Conservation (phyloP, 495 filamentous ascomycete species). For the Xylaria palmicola region DNA sequence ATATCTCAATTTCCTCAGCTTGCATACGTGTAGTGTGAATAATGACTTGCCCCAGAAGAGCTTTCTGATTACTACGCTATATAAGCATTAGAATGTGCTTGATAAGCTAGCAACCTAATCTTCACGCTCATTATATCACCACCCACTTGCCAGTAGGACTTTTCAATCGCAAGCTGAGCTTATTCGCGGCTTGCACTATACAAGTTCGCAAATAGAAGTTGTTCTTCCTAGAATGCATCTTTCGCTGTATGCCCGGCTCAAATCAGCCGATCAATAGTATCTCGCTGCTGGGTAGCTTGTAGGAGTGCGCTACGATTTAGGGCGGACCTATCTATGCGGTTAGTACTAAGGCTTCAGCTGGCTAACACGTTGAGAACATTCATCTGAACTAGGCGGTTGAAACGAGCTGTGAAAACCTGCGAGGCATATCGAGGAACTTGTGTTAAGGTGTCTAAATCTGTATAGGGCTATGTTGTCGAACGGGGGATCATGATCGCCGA, state of each 20-base stretch:
- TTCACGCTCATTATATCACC: not conserved
- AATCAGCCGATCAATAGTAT: not conserved
- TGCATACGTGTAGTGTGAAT: too few relatives aligned
- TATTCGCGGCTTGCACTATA: not conserved
- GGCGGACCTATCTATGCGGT: constrained; percentile 75
- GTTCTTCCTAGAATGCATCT: not conserved
- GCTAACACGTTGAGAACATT: constrained; percentile 89
- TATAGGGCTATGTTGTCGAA: constrained; percentile 67
- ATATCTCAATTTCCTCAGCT: too few relatives aligned
- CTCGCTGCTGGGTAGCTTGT: not conserved
- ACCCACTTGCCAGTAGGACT: not conserved
- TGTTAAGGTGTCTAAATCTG: constrained; percentile 71
- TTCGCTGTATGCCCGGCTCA: not conserved
- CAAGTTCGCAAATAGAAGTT: not conserved
- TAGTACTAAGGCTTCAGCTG: constrained; percentile 82
- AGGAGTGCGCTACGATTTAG: not conserved
- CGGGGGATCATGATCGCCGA: constrained; percentile 90
- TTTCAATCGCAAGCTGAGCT: not conserved
- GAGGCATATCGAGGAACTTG: constrained; percentile 65
- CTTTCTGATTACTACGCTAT: not conserved
- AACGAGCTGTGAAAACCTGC: constrained; percentile 75
- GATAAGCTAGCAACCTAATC: not conserved
- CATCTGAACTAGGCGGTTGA: constrained; percentile 59
- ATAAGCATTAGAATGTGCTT: not conserved
- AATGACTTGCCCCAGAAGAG: not conserved